Percentiles rank a stretch among this genome's conserved stretches.
phyloP scores from a whole-genome alignment of 345 rosid genomes.

The Citrus medica region DNA sequence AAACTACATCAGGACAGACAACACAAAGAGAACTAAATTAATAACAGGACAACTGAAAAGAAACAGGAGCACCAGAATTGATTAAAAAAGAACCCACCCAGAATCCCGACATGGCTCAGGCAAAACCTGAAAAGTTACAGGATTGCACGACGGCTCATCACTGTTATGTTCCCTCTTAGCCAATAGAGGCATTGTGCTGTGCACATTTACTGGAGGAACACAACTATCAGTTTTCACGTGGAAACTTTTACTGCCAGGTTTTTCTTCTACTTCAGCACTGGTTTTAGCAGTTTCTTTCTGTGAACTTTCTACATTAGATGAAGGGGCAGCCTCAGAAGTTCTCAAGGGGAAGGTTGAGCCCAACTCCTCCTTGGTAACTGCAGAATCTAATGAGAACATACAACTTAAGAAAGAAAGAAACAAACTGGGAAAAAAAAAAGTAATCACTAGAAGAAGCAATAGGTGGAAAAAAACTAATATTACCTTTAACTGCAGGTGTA shows the following conservation, averaged over 20 bases:
- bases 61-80: background rate
- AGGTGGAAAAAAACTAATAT: background rate
- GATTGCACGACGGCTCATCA: conserved; percentile 20
- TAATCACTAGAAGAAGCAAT: background rate
- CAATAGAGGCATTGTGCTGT: conserved; percentile 12
- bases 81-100: conserved; percentile 21
- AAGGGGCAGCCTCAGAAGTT: conserved; percentile 20
- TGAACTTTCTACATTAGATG: conserved; percentile 18
- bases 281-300: conserved; percentile 22
- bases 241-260: background rate
- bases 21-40: background rate
- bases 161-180: conserved; percentile 25
- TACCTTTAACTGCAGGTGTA: conserved; percentile 20
- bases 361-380: conserved; percentile 29
- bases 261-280: conserved; percentile 19
- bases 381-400: conserved; percentile 12
- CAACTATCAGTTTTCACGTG: conserved; percentile 4
- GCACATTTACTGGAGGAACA: conserved; percentile 20
- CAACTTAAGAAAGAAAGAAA: background rate
- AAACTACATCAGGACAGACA: conserved; percentile 28
- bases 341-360: conserved; percentile 17
- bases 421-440: background rate
- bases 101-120: conserved; percentile 21
- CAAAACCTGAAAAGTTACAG: conserved; percentile 12
- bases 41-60: background rate